These are phyloP conservation scores for Backusella mclennaniae DNA, from an alignment of 192 early-diverging fungal species.

Conservation along the genomic window DNA sequence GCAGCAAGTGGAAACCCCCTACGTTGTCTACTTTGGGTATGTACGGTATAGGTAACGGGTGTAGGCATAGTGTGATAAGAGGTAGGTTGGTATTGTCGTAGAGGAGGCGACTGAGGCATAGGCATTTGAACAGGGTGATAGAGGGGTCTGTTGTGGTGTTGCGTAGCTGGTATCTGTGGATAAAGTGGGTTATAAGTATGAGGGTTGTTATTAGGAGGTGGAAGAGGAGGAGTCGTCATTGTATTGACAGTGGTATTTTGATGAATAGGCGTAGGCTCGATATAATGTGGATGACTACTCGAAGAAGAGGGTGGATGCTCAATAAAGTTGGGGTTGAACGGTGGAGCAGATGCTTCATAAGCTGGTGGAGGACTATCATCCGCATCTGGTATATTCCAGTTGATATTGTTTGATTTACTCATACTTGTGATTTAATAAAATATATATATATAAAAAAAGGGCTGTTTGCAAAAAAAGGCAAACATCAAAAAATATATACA, in stretches of 20 bases:
- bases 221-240: background rate
- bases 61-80: background rate
- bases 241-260: background rate
- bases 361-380: conserved; percentile 9
- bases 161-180: background rate
- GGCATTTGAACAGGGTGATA: background rate
- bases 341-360: conserved; percentile 2
- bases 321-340: conserved; percentile 1
- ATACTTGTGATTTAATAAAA: background rate
- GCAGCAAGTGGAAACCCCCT: conserved; percentile 19
- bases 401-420: background rate
- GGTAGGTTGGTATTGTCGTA: background rate
- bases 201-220: background rate
- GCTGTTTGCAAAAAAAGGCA: background rate
- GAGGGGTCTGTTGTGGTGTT: background rate
- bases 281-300: background rate
- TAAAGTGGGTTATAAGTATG: background rate
- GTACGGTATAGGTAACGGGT: background rate
- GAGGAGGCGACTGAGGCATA: background rate
- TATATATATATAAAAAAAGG: no score
- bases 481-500: background rate
- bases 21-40: background rate
- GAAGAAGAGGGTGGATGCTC: background rate
- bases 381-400: conserved; percentile 2
- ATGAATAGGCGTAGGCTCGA: background rate